Conservation (phyloP, 257 asterid species). For the Plectranthus barbatus region DNA sequence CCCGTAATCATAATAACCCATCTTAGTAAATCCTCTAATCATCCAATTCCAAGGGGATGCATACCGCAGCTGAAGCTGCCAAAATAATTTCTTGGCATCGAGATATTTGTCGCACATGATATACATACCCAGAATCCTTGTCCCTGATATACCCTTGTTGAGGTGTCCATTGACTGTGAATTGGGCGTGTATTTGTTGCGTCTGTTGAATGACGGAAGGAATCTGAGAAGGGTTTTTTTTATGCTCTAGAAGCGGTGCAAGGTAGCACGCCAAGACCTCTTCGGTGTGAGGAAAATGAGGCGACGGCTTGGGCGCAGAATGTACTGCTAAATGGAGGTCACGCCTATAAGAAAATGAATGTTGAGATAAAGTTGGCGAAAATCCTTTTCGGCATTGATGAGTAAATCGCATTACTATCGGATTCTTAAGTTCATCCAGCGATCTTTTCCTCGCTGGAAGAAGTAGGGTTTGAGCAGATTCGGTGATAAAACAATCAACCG, state of each 20-base stretch:
- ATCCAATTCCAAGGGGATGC: constrained; percentile 99
- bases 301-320: constrained; percentile 1
- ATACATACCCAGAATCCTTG: constrained; percentile 78
- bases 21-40: constrained; percentile 69
- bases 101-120: constrained; percentile 32
- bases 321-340: constrained; percentile 11
- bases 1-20: constrained; percentile 51
- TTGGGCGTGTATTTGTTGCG: constrained; percentile 70
- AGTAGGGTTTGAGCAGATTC: no score
- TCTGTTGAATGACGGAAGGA: constrained; percentile 25
- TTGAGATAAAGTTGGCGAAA: constrained; percentile 13
- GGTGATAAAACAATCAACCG: no score
- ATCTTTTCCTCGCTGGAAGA: no score
- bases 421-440: no score
- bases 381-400: constrained; percentile 21
- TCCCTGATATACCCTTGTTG: constrained; percentile 55
- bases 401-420: background rate
- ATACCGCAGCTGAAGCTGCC: constrained; percentile 57
- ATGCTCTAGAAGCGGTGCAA: constrained; percentile 48
- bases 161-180: constrained; percentile 57
- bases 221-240: constrained; percentile 19
- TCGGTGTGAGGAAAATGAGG: constrained; percentile 24
- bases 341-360: background rate
- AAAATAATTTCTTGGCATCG: constrained; percentile 58
- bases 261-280: constrained; percentile 53